These are phyloP conservation scores for Penicillium sp. DNA, from an alignment of 2,329 filamentous ascomycete genomes.

Conservation along the genomic window DNA sequence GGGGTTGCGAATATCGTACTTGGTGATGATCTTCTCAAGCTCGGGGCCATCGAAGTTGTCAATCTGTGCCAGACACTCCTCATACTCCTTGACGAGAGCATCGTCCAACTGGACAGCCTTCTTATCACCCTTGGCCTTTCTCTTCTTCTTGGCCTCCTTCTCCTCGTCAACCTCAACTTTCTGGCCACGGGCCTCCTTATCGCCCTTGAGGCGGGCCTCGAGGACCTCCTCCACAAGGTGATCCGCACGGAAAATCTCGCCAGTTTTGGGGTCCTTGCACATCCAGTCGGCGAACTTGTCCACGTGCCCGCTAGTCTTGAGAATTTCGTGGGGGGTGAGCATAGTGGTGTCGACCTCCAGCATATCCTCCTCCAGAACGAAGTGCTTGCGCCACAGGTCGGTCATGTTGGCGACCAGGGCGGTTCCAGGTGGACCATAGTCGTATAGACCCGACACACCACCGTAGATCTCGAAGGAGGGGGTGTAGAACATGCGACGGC, in stretches of 20 bases:
- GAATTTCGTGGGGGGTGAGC: conserved; percentile 86
- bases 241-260: conserved; percentile 93
- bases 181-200: conserved; percentile 88
- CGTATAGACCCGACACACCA: conserved; percentile 83
- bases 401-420: conserved; percentile 84
- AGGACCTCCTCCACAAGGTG: conserved; percentile 95
- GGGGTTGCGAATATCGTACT: conserved; percentile 89
- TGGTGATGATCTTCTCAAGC: conserved; percentile 83
- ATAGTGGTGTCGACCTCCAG: conserved; percentile 92
- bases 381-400: conserved; percentile 89
- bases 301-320: conserved; percentile 95
- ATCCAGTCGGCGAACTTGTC: conserved; percentile 99
- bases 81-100: conserved; percentile 81
- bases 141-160: conserved; percentile 87
- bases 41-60: conserved; percentile 91
- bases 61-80: conserved; percentile 86
- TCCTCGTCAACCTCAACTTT: conserved; percentile 66
- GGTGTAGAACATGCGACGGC: conserved; percentile 89
- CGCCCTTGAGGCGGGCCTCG: conserved; percentile 79
- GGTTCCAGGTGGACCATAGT: conserved; percentile 88
- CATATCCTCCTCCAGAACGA: conserved; percentile 92
- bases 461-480: conserved; percentile 95
- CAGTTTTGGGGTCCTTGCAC: conserved; percentile 97
- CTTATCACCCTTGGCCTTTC: conserved; percentile 65
- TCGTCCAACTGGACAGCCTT: conserved; percentile 86